Evolutionary conservation across 2,329 filamentous ascomycete species (phyloP).

Genomic region (Keithomyces neogunnii): DNA sequence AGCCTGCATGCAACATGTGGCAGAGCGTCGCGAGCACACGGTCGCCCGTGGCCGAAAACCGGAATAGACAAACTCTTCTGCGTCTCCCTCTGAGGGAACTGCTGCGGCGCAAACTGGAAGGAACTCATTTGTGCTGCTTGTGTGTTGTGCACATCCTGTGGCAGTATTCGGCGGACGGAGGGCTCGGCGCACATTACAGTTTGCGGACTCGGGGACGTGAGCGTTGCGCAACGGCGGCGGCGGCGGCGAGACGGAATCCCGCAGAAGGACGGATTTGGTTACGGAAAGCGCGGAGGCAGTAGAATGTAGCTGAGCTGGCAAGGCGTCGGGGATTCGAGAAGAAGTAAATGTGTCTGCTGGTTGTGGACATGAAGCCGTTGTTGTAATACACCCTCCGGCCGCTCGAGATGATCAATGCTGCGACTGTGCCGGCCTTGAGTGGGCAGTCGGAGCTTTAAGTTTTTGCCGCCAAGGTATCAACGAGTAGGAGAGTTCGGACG

Average conservation of each 20-base stretch:
- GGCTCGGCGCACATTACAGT: constrained; percentile 52
- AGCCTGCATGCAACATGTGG: background rate
- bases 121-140: constrained; percentile 53
- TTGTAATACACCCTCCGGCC: constrained; percentile 4
- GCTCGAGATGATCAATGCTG: background rate
- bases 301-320: background rate
- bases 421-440: too few relatives aligned
- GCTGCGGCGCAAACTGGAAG: constrained; percentile 65
- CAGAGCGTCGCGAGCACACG: background rate
- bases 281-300: constrained; percentile 3
- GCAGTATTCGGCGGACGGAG: constrained; percentile 52
- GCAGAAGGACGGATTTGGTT: background rate
- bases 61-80: constrained; percentile 63
- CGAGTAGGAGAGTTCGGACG: background rate
- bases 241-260: background rate
- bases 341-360: background rate
- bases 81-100: constrained; percentile 54
- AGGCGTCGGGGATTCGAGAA: background rate
- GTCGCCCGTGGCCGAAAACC: background rate
- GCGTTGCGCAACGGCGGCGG: constrained; percentile 1
- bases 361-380: constrained; percentile 21
- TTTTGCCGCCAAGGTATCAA: background rate
- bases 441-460: background rate
- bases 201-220: constrained; percentile 7
- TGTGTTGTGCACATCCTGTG: constrained; percentile 43